These are phyloP conservation scores for Penicillium crustosum DNA, from an alignment of 2,329 filamentous ascomycete species.

Conservation along the genomic window DNA sequence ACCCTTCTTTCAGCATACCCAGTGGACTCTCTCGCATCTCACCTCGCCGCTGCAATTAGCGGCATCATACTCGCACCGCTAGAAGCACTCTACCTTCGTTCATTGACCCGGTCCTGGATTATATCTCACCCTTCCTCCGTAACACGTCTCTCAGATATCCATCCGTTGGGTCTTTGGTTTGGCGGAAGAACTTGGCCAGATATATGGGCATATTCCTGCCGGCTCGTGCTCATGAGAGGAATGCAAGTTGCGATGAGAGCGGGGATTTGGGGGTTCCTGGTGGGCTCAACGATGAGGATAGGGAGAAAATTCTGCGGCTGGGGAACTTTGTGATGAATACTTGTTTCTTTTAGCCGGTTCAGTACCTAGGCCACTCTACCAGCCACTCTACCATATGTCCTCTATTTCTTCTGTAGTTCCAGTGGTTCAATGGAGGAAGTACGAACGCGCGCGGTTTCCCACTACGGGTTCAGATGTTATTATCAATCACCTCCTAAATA, in stretches of 20 bases:
- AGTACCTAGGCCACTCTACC: background rate
- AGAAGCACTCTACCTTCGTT: slow-evolving; percentile 43
- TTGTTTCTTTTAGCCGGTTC: background rate
- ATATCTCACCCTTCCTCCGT: slow-evolving; percentile 28
- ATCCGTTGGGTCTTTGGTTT: slow-evolving; percentile 35
- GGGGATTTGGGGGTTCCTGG: slow-evolving; percentile 40
- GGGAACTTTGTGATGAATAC: slow-evolving; percentile 31
- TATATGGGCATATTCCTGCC: slow-evolving; percentile 37
- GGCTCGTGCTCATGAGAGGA: slow-evolving; percentile 39
- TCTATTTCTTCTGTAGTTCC: background rate
- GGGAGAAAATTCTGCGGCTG: slow-evolving; percentile 43
- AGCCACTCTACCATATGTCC: background rate
- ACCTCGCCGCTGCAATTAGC: slow-evolving; percentile 41
- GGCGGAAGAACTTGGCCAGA: slow-evolving; percentile 35
- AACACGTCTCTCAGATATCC: slow-evolving; percentile 31
- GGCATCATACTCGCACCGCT: slow-evolving; percentile 42
- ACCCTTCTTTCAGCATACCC: slow-evolving; percentile 46
- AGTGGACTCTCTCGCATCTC: slow-evolving; percentile 44
- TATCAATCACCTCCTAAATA: no score
- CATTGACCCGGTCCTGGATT: slow-evolving; percentile 40
- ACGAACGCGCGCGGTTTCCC: no score
- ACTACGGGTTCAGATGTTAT: no score
- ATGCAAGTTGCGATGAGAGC: slow-evolving; percentile 40
- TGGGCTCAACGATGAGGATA: slow-evolving; percentile 39
- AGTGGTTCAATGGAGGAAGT: background rate